Base-by-base conservation (phyloP, 2,329 filamentous ascomycete species). In the Emergomyces africanus region DNA sequence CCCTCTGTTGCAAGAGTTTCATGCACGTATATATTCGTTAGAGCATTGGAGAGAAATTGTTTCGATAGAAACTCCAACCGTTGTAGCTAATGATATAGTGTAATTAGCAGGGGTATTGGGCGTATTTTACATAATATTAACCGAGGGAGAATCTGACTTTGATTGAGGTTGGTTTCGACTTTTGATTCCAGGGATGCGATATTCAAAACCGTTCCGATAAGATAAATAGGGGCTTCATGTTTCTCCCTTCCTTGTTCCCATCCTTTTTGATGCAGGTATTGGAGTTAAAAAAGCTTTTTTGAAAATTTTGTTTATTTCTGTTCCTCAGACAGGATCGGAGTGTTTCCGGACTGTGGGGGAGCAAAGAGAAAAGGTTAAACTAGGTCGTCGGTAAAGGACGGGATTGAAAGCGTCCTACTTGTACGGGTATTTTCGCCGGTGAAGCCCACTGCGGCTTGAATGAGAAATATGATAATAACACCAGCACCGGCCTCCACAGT, bases 401-500 rank as follows among this genome's bases (percentile, higher is more conserved):
- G 57, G 50, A 20, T 37, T 59, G 30, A 25, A 33, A 9, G 37
- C 14, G 3, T 25, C 28, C 56, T 56, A 28, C 42, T 56, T 37
- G 18, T n/a, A 55, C 14, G 49, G 15, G 15, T 56, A 59, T 30
- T 59, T 59, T 23, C 48, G 23, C 18, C 25, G 33, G 56, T 15
- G 41, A 56, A 28, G 30, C 50, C 20, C 57, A 56, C 37, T 59
- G 57, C 30, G 35, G 33, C 3, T 37, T 59, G 25, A 56, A 8
- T 23, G 30, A 30, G 37, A 33, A 37, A 28, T 3, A 10, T 10
- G 4, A 54, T 5, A 18, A 54, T 39, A 23, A 37, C n/a, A 54
- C 28, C 20, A 58, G 60, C 3, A 41, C 58, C 37, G 41, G 46
- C 25, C 44, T 53, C 12, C 80, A 81, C 63, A 80, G 78, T 1